Conservation (phyloP, 495 filamentous ascomycete genomes). For the Daldinia vernicosa region DNA sequence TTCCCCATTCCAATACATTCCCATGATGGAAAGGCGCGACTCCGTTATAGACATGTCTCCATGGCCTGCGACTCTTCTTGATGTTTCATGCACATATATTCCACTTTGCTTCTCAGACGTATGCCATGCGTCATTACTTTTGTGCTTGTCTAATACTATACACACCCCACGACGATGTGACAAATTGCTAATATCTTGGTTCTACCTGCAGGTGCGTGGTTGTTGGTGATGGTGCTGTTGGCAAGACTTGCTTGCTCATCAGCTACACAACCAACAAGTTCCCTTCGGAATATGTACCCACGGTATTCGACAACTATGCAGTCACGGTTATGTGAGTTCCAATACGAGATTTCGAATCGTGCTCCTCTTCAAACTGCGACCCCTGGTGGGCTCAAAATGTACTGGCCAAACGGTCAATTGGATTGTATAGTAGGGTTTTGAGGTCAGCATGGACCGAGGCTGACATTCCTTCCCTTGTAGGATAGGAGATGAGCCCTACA, state of each 20-base stretch:
- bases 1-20: constrained; percentile 3
- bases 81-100: constrained; percentile 31
- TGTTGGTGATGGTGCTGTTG: constrained; percentile 98
- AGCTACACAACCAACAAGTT: constrained; percentile 99
- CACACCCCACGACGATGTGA: background rate
- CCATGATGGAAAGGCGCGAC: constrained; percentile 13
- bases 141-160: constrained; percentile 2
- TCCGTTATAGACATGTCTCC: constrained; percentile 30
- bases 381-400: constrained; percentile 1
- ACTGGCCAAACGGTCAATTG: constrained; percentile 23
- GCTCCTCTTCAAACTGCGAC: background rate
- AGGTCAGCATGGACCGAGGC: constrained; percentile 19
- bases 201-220: constrained; percentile 82
- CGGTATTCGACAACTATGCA: constrained; percentile 99
- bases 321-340: constrained; percentile 95
- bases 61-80: constrained; percentile 21
- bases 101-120: constrained; percentile 2
- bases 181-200: constrained; percentile 20
- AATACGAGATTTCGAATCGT: constrained; percentile 3
- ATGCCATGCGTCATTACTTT: constrained; percentile 27
- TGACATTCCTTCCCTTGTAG: constrained; percentile 57
- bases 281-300: constrained; percentile 98
- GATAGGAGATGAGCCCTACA: constrained; percentile 99
- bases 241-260: constrained; percentile 98
- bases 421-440: constrained; percentile 6